Percentiles rank a stretch among this genome's conserved stretches.
Evolutionary conservation across 2,329 filamentous ascomycete species (phyloP).

Genomic region (Stromatinia cepivora): DNA sequence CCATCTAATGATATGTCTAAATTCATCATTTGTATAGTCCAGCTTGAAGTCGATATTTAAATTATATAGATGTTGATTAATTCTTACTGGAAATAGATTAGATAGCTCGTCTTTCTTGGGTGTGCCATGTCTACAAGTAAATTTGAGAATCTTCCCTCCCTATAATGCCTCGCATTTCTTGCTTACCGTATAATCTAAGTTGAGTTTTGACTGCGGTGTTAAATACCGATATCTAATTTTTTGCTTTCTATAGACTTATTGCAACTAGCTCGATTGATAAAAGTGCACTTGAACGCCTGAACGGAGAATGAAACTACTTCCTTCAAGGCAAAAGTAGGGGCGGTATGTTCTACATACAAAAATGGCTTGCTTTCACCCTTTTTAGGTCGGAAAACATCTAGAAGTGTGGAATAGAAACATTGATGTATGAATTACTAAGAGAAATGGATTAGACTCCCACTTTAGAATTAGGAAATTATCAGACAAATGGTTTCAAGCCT

Average conservation of each 20-base stretch:
- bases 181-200: background rate
- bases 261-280: background rate
- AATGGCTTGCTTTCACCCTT: background rate
- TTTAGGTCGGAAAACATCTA: too few relatives aligned
- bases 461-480: too few relatives aligned
- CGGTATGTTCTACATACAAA: background rate
- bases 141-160: background rate
- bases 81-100: too few relatives aligned
- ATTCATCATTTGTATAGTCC: background rate
- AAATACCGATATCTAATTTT: fast-evolving
- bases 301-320: background rate
- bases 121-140: too few relatives aligned
- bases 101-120: background rate
- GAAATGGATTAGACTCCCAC: too few relatives aligned
- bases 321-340: background rate
- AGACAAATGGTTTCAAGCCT: too few relatives aligned
- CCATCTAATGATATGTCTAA: background rate
- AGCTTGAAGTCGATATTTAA: background rate
- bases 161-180: background rate
- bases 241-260: background rate
- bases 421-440: too few relatives aligned
- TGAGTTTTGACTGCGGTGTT: fast-evolving
- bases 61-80: background rate
- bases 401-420: too few relatives aligned
- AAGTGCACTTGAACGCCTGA: background rate